Percentiles rank a stretch among this genome's conserved stretches.
Evolutionary conservation across 306 rosid genomes (phyloP).

Genomic region (Fagus sylvatica): DNA sequence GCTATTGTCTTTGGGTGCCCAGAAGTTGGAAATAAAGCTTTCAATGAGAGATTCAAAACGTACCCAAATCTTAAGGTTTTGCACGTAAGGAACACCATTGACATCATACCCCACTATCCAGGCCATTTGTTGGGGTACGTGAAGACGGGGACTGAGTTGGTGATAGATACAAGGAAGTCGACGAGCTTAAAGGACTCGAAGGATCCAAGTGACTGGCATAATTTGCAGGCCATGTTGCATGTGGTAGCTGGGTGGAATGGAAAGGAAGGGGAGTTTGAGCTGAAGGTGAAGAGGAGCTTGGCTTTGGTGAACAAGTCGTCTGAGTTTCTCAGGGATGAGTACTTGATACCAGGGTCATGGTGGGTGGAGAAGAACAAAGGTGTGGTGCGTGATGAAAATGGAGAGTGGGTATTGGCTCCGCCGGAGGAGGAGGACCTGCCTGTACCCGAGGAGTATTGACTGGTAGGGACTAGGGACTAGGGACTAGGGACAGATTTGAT

Average conservation of each 20-base stretch:
- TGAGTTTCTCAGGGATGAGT: constrained; percentile 44
- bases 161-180: constrained; percentile 56
- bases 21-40: no score
- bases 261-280: constrained; percentile 36
- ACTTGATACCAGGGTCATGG: constrained; percentile 50
- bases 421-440: constrained; percentile 60
- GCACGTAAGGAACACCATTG: constrained; percentile 53
- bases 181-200: constrained; percentile 55
- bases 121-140: constrained; percentile 43
- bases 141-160: constrained; percentile 43
- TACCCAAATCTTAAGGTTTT: constrained; percentile 2
- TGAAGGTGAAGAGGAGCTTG: constrained; percentile 66
- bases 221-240: constrained; percentile 68
- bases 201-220: constrained; percentile 61
- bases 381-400: constrained; percentile 48
- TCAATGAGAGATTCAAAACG: no score
- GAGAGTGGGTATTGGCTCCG: constrained; percentile 56
- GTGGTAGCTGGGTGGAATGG: constrained; percentile 83
- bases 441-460: constrained; percentile 43
- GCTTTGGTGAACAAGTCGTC: constrained; percentile 65
- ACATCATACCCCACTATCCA: constrained; percentile 45
- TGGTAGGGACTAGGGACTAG: no score
- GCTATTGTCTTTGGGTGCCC: constrained; percentile 45
- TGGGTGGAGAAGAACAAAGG: constrained; percentile 77
- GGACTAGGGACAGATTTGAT: no score